phyloP scores from a whole-genome alignment of 192 early-diverging fungal species.

The Allomyces javanicus region DNA sequence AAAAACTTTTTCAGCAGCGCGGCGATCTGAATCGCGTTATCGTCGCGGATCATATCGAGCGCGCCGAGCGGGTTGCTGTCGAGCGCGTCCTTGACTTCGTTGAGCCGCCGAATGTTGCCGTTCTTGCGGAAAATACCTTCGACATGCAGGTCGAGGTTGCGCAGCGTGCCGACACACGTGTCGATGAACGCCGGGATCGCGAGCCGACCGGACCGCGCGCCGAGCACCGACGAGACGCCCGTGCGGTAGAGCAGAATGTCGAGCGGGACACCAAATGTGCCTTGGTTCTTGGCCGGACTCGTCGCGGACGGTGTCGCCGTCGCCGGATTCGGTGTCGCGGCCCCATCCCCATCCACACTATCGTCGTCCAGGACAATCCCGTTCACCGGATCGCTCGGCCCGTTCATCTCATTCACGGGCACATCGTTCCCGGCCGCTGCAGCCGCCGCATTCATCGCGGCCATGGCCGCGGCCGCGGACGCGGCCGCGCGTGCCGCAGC shows the following conservation, averaged over 20 bases:
- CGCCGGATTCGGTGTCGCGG: too few relatives aligned
- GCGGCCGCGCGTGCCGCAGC: too few relatives aligned
- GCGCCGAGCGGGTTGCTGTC: constrained; percentile 54
- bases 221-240: constrained; percentile 59
- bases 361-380: too few relatives aligned
- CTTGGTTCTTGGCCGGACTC: constrained; percentile 6
- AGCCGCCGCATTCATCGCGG: too few relatives aligned
- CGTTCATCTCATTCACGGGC: too few relatives aligned
- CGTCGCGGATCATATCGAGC: constrained; percentile 44
- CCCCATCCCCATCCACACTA: too few relatives aligned
- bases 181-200: constrained; percentile 74
- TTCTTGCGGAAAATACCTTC: constrained; percentile 97
- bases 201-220: constrained; percentile 40
- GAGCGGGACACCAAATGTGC: constrained; percentile 79
- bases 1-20: constrained; percentile 92
- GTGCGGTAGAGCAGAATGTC: constrained; percentile 65
- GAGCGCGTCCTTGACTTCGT: constrained; percentile 60
- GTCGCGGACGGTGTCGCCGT: too few relatives aligned
- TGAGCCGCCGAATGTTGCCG: constrained; percentile 82
- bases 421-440: too few relatives aligned
- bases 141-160: constrained; percentile 48
- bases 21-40: constrained; percentile 75
- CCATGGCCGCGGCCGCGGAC: too few relatives aligned
- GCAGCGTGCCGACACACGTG: constrained; percentile 51
- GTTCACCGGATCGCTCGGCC: too few relatives aligned